Evolutionary conservation across 2,329 filamentous ascomycete species (phyloP), one percentile per base, ranked within the genome.

Genomic region (Thermoascus crustaceus): DNA sequence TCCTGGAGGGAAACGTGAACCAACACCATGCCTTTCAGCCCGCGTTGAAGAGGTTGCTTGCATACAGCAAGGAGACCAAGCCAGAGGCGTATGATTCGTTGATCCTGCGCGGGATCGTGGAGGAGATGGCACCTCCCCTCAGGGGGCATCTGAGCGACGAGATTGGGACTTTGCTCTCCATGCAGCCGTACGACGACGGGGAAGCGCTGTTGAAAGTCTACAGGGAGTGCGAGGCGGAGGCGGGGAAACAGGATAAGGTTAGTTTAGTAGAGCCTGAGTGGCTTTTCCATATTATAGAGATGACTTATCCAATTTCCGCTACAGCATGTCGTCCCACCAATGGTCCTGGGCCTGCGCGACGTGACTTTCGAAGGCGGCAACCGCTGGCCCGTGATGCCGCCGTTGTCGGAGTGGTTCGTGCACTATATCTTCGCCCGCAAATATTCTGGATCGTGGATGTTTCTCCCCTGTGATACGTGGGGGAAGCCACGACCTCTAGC

Each of bases 1-100:
- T 34, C 16, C 20, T 34, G 17, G 32, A 34, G 19, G 32, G 32
- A 24, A 34, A 34, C 9, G 23, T 34, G 14, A 2, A 34, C 21
- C 32, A 34, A n/a, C 32, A 34, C 32, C 21, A 34, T 13, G 32
- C 32, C 16, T 34, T 34, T n/a, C 21, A 34, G 19, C 29, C 29
- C 5, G 29, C 29, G 5, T 17, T 31, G 14, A 31, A 31, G 29
- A 31, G 10, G 29, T 17, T 31, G 29, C 19, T 31, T 21, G 29
- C 29, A n/a, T 31, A 31, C 19, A 17, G 29, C 7, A 11, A 13
- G 11, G 29, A 31, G 5, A 31, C 17, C 8, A 31, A 31, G 29
- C 29, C 29, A 3, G 29, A 18, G 29, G 13, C 17, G 4, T 31
- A 31, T n/a, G 19, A 31, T 31, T 13, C 29, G 10, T 13, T 17